phyloP scores from a whole-genome alignment of 1,284 basidiomycete genomes.

The Austroboletus novae-zelandiae region DNA sequence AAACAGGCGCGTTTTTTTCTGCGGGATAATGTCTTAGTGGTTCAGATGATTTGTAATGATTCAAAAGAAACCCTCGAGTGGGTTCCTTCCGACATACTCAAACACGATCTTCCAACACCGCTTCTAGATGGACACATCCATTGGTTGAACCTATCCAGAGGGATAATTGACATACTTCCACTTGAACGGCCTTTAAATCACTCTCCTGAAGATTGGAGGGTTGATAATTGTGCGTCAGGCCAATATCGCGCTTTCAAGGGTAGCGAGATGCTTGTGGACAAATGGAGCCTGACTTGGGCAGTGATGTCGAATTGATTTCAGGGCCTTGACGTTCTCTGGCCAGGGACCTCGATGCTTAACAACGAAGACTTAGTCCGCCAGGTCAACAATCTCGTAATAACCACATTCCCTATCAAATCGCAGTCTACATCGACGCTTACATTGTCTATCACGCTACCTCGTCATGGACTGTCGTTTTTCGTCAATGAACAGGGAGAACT shows the following conservation, averaged over 20 bases:
- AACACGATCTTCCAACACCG: slow-evolving; percentile 33
- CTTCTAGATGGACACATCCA: slow-evolving; percentile 34
- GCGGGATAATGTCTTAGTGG: background rate
- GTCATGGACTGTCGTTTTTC: background rate
- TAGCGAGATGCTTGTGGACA: slow-evolving; percentile 20
- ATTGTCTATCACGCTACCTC: no score
- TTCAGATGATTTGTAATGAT: background rate
- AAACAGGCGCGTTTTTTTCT: slow-evolving; percentile 32
- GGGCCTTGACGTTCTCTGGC: no score
- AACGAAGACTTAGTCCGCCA: no score
- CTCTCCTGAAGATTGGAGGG: slow-evolving; percentile 6
- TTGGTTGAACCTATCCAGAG: slow-evolving; percentile 33
- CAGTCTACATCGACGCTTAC: background rate
- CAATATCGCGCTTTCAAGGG: slow-evolving; percentile 14
- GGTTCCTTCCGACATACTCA: background rate
- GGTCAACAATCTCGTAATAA: background rate
- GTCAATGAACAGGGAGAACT: slow-evolving; percentile 16
- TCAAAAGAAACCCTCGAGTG: slow-evolving; percentile 20
- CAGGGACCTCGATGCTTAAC: background rate
- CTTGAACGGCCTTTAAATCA: slow-evolving; percentile 15
- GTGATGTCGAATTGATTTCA: slow-evolving; percentile 28
- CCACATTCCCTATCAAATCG: background rate
- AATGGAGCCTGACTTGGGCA: slow-evolving; percentile 27
- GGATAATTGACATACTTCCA: slow-evolving; percentile 37
- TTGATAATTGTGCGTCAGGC: background rate